phyloP scores from a whole-genome alignment of 208 protist genomes.

The Trypanosoma avium region DNA sequence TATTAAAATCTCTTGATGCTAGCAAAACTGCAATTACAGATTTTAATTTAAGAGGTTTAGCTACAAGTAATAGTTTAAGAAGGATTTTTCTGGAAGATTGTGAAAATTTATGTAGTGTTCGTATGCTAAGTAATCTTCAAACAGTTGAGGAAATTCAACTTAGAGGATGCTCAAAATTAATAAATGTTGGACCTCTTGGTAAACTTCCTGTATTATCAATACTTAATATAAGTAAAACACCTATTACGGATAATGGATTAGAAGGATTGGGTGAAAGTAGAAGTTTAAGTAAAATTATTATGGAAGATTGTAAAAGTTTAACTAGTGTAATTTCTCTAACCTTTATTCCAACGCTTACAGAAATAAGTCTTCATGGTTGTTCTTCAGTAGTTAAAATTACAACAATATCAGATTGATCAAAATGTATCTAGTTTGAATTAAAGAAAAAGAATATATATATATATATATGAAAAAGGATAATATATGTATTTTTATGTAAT shows the following conservation, averaged over 20 bases:
- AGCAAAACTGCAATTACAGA: slow-evolving; percentile 7
- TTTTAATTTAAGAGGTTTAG: background rate
- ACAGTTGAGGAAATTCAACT: slow-evolving; percentile 2
- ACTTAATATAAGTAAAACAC: background rate
- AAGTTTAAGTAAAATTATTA: background rate
- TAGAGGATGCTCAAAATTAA: background rate
- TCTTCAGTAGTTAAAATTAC: no score
- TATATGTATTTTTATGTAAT: no score
- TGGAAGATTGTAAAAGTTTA: slow-evolving; percentile 8
- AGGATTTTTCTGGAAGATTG: slow-evolving; percentile 8
- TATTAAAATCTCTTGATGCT: background rate
- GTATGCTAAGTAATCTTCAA: background rate
- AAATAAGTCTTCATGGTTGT: slow-evolving; percentile 11
- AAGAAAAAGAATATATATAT: no score
- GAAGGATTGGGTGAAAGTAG: background rate
- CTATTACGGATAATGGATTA: background rate
- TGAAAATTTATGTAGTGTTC: background rate
- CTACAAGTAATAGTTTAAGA: background rate
- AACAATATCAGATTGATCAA: no score
- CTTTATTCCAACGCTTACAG: slow-evolving; percentile 4
- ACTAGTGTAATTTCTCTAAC: background rate
- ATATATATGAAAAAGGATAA: no score
- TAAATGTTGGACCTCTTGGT: background rate
- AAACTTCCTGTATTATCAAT: background rate
- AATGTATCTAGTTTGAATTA: no score